Percentiles rank a stretch among this genome's conserved stretches.
Evolutionary conservation across 768 basidiomycete genomes (phyloP).

Genomic region (Neoboletus magnificus): DNA sequence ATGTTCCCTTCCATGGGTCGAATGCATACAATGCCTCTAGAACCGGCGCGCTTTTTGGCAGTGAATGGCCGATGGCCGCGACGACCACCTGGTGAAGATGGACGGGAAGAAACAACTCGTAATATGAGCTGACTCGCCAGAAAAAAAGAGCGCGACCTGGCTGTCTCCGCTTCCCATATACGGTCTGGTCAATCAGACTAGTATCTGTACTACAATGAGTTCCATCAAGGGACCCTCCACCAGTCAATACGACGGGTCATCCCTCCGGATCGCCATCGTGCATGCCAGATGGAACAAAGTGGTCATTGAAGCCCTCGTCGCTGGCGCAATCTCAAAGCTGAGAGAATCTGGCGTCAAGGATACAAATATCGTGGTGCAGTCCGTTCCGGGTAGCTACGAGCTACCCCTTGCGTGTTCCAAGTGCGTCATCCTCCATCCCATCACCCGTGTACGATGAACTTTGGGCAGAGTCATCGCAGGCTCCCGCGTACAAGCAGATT

Average conservation of each 20-base stretch:
- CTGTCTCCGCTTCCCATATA: conserved; percentile 17
- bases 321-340: conserved; percentile 76
- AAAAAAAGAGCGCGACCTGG: not conserved
- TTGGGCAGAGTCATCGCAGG: conserved; percentile 77
- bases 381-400: conserved; percentile 94
- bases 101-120: not conserved
- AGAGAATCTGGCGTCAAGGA: conserved; percentile 85
- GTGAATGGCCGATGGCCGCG: not conserved
- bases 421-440: conserved; percentile 44
- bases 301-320: conserved; percentile 82
- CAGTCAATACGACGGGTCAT: conserved; percentile 70
- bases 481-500: conserved; percentile 75
- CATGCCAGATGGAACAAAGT: conserved; percentile 94
- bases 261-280: conserved; percentile 84
- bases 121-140: not conserved
- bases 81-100: not conserved
- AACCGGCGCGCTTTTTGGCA: not conserved
- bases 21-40: conserved; percentile 1
- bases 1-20: conserved; percentile 47
- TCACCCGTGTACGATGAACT: conserved; percentile 4
- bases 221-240: conserved; percentile 77
- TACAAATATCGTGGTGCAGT: conserved; percentile 85
- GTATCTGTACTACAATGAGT: conserved; percentile 13
- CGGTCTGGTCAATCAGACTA: not conserved
- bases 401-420: conserved; percentile 82